Conservation (phyloP, 2,329 filamentous ascomycete genomes). For the Aspergillus japonicus region DNA sequence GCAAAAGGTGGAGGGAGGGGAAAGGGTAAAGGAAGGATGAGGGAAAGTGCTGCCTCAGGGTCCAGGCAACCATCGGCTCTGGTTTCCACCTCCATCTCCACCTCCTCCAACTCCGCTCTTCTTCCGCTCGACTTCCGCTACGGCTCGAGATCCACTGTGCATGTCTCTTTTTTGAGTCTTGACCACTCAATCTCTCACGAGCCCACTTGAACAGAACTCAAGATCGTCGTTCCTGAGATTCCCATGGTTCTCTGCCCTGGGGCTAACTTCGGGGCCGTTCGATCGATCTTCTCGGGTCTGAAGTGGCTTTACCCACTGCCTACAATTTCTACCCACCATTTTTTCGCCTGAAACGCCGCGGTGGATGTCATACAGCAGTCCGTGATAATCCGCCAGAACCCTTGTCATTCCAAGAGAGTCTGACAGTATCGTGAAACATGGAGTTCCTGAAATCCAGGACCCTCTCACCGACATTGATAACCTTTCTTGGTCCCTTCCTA, state of each 20-base stretch:
- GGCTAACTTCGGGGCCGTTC: neutral
- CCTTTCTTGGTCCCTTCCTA: neutral
- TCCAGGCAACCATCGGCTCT: neutral
- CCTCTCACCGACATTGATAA: neutral
- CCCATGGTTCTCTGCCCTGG: neutral
- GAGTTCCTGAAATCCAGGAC: neutral
- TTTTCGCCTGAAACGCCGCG: neutral
- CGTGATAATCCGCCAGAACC: neutral
- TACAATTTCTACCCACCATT: neutral
- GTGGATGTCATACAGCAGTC: neutral
- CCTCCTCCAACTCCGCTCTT: neutral
- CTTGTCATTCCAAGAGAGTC: neutral
- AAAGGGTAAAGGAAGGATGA: neutral
- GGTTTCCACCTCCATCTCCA: neutral
- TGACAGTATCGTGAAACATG: neutral
- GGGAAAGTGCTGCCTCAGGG: neutral
- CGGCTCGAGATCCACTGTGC: neutral
- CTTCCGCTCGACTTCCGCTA: neutral
- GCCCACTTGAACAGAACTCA: neutral
- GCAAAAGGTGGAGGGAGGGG: neutral
- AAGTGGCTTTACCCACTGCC: neutral
- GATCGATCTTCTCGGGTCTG: neutral
- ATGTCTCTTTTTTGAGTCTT: neutral
- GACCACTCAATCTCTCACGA: no score
- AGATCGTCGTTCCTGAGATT: neutral